Evolutionary conservation across 139 green algal genomes (phyloP), one percentile per base, ranked within the genome.

Genomic region (Edaphochlamys debaryana): DNA sequence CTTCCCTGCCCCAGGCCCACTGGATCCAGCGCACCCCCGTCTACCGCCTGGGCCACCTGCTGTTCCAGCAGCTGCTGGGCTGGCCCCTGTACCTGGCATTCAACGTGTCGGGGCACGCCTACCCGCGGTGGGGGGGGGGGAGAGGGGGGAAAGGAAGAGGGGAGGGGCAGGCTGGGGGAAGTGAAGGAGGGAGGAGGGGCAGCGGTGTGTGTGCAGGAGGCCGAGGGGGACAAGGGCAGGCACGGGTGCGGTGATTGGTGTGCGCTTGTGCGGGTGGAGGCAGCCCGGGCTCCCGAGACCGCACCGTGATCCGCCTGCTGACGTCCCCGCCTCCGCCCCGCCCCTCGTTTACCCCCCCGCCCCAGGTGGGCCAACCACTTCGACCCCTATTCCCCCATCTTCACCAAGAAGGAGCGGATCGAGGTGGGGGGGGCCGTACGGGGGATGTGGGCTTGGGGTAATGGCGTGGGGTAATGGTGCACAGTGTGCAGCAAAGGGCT

Each of bases 81-180:
- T 98, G 95, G 95, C 95, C 95, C 2, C 40, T 93, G 41, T 98
- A 98, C 84, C 87, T 98, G 5, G 23, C 93, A 32, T 91, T 92
- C 79, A 98, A 98, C 80, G 80, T 89, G 8, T 86, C 87, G 1
- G 93, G 92, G 17, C 90, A 93, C n/a, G 69, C 87, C 30, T 97
- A 98, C 75, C 62, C 88, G 17, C 67, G 89, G 67, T 85, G 36
- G 6, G 67, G 4, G 63, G 9, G 15, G 13, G 13, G 63, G 13
- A 8, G 32, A 34, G 11, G 4, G 15, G 63, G n/a, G 7, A 11
- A n/a, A n/a, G n/a, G n/a, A n/a, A n/a, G n/a, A 1, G 58, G 58
- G 25, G 58, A 3, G 25, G 58, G 58, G 58, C 3, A 22, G 32
- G 2, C n/a, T 13, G 1, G 63, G n/a, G 63, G 15, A 5, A 15